Conservation (phyloP, 495 filamentous ascomycete genomes). For the Geopyxis carbonaria region DNA sequence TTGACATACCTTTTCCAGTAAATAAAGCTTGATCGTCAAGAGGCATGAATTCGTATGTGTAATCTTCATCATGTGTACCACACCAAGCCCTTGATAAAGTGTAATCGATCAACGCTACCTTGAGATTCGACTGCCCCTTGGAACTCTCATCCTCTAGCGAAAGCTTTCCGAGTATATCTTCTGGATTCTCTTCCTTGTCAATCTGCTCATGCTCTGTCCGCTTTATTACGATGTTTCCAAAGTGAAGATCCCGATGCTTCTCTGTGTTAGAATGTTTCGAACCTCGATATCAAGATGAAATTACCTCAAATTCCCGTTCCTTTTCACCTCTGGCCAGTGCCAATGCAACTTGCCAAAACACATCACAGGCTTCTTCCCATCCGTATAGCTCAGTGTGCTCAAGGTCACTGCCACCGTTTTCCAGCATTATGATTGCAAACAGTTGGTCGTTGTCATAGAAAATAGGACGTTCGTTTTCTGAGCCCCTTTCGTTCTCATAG, state of each 20-base stretch:
- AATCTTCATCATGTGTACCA: background rate
- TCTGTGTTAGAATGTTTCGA: background rate
- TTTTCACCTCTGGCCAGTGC: slow-evolving; percentile 19
- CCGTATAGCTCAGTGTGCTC: slow-evolving; percentile 19
- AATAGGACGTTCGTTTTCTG: slow-evolving; percentile 22
- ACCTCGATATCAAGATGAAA: background rate
- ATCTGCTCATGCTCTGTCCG: slow-evolving; percentile 1
- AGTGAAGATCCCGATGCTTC: slow-evolving; percentile 24
- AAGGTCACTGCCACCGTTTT: slow-evolving; percentile 22
- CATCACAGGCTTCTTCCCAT: slow-evolving; percentile 19
- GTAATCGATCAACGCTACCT: slow-evolving; percentile 24
- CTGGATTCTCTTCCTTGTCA: background rate
- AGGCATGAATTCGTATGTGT: slow-evolving; percentile 11
- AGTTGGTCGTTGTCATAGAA: slow-evolving; percentile 19
- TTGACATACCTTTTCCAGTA: slow-evolving; percentile 18
- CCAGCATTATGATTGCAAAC: slow-evolving; percentile 20
- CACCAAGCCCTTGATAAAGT: slow-evolving; percentile 22
- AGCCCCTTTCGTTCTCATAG: slow-evolving; percentile 22
- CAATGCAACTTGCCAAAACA: slow-evolving; percentile 23
- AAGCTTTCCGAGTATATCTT: slow-evolving; percentile 7
- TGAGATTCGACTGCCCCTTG: slow-evolving; percentile 3
- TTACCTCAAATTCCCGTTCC: slow-evolving; percentile 18
- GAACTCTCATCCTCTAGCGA: background rate
- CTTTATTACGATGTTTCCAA: slow-evolving; percentile 23
- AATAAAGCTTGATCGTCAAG: slow-evolving; percentile 24